Percentiles rank a stretch among this genome's conserved stretches.
Evolutionary conservation across 441 rosid genomes (phyloP).

Genomic region (Corymbia citriodora): DNA sequence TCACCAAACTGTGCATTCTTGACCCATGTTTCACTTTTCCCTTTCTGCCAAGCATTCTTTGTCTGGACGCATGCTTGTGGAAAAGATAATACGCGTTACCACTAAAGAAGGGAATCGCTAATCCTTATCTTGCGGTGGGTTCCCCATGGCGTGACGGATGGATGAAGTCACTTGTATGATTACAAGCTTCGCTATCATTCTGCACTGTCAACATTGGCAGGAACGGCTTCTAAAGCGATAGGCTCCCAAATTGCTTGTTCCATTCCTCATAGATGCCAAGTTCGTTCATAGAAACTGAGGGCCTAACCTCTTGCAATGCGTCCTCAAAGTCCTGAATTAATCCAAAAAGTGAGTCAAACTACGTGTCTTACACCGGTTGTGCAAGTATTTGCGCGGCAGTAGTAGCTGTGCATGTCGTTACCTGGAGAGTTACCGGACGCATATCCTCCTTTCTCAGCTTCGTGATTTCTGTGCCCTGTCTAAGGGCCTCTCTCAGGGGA

Average conservation of each 20-base stretch:
- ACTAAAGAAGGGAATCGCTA: background rate
- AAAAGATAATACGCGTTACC: background rate
- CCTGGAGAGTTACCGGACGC: conserved; percentile 78
- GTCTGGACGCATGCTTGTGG: background rate
- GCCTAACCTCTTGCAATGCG: conserved; percentile 85
- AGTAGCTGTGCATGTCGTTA: conserved; percentile 8
- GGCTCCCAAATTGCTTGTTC: conserved; percentile 94
- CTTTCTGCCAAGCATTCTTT: background rate
- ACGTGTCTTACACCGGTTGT: background rate
- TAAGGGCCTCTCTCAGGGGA: conserved; percentile 90
- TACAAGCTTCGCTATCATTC: background rate
- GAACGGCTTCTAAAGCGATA: conserved; percentile 36
- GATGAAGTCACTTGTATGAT: background rate
- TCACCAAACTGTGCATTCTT: background rate
- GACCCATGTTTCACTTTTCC: background rate
- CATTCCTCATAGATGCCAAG: conserved; percentile 69
- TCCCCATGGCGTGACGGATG: background rate
- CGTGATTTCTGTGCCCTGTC: conserved; percentile 75
- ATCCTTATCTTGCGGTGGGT: background rate
- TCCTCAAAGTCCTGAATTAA: conserved; percentile 60
- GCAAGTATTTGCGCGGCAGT: background rate
- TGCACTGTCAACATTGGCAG: background rate
- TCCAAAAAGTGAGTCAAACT: background rate
- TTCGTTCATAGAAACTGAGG: conserved; percentile 81
- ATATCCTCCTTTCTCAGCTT: conserved; percentile 79